Conservation (phyloP, 23 red algal genomes). For the Chondrus crispus region DNA sequence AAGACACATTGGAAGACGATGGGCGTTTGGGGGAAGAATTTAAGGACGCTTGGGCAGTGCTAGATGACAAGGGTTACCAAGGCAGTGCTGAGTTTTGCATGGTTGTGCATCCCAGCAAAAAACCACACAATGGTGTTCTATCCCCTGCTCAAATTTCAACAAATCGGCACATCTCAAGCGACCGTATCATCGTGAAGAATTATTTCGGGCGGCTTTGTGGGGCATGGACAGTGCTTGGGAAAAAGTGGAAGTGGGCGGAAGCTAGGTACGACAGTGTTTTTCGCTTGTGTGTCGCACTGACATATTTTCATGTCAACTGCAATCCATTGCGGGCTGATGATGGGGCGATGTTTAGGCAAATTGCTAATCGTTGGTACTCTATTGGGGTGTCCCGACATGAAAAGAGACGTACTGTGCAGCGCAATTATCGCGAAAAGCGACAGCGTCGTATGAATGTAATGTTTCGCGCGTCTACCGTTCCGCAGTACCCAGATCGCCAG, state of each 20-base stretch:
- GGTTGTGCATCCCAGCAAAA: background rate
- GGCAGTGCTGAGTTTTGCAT: background rate
- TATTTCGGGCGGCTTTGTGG: background rate
- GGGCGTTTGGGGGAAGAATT: no score
- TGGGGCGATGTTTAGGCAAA: background rate
- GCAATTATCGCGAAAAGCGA: background rate
- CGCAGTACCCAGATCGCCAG: no score
- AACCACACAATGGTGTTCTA: background rate
- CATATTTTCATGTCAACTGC: background rate
- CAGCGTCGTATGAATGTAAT: background rate
- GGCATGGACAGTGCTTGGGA: background rate
- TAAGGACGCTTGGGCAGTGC: no score
- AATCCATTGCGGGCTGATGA: background rate
- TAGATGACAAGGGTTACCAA: constrained; percentile 1
- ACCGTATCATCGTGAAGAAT: background rate
- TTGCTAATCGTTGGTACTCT: background rate
- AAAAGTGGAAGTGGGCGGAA: background rate
- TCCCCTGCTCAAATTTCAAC: background rate
- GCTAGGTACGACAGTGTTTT: background rate
- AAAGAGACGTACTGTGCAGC: background rate
- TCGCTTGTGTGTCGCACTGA: background rate
- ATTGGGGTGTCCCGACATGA: background rate
- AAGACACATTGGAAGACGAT: no score
- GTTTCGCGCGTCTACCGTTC: background rate
- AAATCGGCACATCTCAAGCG: background rate